Evolutionary conservation across 1,284 basidiomycete species (phyloP).

Genomic region (Trichosporon faecale): DNA sequence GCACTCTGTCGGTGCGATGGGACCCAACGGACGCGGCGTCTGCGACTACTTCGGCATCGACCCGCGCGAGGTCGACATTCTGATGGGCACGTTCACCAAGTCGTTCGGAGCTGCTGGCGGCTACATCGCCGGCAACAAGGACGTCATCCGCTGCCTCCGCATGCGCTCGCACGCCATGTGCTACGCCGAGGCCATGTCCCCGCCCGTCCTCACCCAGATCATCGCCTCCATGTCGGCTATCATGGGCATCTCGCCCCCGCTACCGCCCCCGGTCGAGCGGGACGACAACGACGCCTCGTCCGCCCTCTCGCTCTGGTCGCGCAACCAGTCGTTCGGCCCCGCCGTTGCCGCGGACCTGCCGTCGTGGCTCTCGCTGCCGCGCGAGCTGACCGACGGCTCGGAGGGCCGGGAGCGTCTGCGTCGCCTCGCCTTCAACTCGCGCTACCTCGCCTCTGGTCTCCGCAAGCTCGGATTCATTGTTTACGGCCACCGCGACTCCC

Average conservation of each 20-base stretch:
- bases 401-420: constrained; percentile 80
- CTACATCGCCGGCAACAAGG: constrained; percentile 83
- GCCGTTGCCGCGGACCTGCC: constrained; percentile 64
- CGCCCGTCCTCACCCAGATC: constrained; percentile 87
- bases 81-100: constrained; percentile 99
- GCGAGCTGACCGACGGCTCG: constrained; percentile 67
- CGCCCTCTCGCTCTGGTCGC: constrained; percentile 53
- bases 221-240: constrained; percentile 91
- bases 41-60: constrained; percentile 90
- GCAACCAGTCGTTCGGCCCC: constrained; percentile 57
- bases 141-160: constrained; percentile 76
- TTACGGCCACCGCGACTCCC: constrained; percentile 85
- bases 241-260: constrained; percentile 73
- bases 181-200: constrained; percentile 89
- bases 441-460: constrained; percentile 84
- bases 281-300: constrained; percentile 34
- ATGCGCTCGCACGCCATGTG: constrained; percentile 76
- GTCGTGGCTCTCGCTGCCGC: constrained; percentile 68
- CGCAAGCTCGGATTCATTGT: constrained; percentile 95
- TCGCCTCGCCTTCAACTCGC: constrained; percentile 89
- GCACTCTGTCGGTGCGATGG: constrained; percentile 93
- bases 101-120: constrained; percentile 97
- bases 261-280: constrained; percentile 39
- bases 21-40: constrained; percentile 89
- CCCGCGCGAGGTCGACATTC: constrained; percentile 78